Evolutionary conservation across 495 filamentous ascomycete genomes (phyloP), one percentile per base, ranked within the genome.

Genomic region (Umbilicaria muhlenbergii): DNA sequence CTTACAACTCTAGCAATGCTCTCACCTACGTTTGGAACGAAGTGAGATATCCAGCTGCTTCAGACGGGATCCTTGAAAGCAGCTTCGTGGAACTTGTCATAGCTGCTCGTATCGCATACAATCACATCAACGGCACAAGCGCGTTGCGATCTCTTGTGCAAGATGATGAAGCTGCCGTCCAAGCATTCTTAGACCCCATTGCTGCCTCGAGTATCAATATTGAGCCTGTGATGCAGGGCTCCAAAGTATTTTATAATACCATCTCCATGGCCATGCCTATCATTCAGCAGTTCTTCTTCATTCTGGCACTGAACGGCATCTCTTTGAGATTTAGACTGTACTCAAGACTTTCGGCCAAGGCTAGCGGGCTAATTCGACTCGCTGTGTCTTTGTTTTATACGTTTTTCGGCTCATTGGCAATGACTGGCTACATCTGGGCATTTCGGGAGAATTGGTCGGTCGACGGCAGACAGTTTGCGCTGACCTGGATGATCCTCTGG

Each of bases 281-380:
- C 13, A 68, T 73, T 45, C 68, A 72, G 40, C 63, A 72, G 42
- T 75, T 75, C 55, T 73, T 74, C 58, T 75, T 60, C 48, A 54
- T 75, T 2, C 63, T 45, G 38, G 60, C 42, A 50, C 42, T 63
- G 45, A 64, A 64, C 36, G 62, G 60, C 11, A 51, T 75, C 2
- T 66, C 64, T 42, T 50, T 32, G 4, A 51, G 62, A 38, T 68
- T 68, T 53, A 62, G 67, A 11, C 52, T 74, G 28, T 70, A 67
- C 50, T 40, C 51, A 7, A 46, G 47, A 7, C 36, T 70, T 12
- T 37, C 50, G 11, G 58, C 65, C 0, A 54, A 52, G 38, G 60
- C 61, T 34, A 69, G 70, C 40, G 63, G 63, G 37, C 32, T 62
- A n/a, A 53, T 61, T 15, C 70, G 70, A 16, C 50, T 47, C 33